Conservation (phyloP, 208 protist species). For the Acanthamoeba divionensis region DNA sequence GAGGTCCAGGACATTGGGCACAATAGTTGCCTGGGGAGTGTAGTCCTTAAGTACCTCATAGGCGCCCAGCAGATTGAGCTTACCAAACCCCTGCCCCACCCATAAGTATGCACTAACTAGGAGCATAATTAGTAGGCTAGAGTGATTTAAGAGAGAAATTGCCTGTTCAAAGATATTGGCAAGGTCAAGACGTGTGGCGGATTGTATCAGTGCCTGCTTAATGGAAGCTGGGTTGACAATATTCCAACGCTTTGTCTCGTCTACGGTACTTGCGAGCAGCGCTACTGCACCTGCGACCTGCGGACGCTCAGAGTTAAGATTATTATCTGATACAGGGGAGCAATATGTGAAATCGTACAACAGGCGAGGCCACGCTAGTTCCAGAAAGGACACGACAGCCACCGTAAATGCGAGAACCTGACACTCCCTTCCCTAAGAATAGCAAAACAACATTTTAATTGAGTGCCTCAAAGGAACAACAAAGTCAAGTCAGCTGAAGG, state of each 20-base stretch:
- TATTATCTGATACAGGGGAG: not conserved
- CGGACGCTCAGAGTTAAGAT: not conserved
- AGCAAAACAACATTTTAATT: not conserved
- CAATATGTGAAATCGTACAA: constrained; percentile 70
- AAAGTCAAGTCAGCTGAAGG: not conserved
- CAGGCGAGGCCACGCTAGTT: constrained; percentile 92
- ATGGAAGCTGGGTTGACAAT: constrained; percentile 80
- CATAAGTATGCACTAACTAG: not conserved
- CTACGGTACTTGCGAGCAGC: constrained; percentile 74
- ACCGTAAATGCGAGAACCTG: constrained; percentile 48
- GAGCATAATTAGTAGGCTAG: not conserved
- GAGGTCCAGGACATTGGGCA: constrained; percentile 72
- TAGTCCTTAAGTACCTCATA: constrained; percentile 57
- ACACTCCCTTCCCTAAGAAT: constrained; percentile 56
- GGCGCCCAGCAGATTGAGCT: constrained; percentile 78
- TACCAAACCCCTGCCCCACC: constrained; percentile 70
- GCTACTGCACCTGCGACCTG: constrained; percentile 87
- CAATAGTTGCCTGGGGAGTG: constrained; percentile 63
- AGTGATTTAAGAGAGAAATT: not conserved
- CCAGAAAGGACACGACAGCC: constrained; percentile 85
- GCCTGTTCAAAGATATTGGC: constrained; percentile 81
- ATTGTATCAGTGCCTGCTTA: constrained; percentile 83
- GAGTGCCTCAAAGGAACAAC: not conserved
- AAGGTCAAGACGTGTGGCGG: constrained; percentile 53
- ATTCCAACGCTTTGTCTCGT: not conserved